Base-by-base conservation (phyloP, 75 land plant species). In the Adiantum capillusveneris region DNA sequence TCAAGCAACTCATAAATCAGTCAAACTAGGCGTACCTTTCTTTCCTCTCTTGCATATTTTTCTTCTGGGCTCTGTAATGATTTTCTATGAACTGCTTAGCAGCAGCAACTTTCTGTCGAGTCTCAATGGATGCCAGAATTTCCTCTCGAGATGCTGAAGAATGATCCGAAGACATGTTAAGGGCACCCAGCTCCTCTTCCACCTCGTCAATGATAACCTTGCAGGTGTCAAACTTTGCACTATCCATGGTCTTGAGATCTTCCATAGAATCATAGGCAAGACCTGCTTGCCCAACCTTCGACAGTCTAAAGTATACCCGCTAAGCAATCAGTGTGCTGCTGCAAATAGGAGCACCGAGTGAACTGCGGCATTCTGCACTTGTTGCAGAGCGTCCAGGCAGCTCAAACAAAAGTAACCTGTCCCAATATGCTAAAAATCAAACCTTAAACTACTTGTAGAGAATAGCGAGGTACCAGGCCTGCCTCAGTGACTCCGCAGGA, bases 81-180 rank as follows among this genome's bases (percentile, higher is more conserved):
- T 82, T 82, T 78, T 82, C 85, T 22, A 82, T 82, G 51, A 66
- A 82, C 72, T 79, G 63, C 72, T 82, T 82, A 2, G 85, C 85
- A 0, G 75, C 82, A 1, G 80, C 81, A 12, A 84, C 87, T 58
- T 65, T 81, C 63, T 84, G 31, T 76, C 76, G 56, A 64, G 68
- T 80, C 51, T 41, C 25, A 60, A 39, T 44, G 21, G 49, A 44
- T 22, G 43, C 25, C 49, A 5, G 31, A 41, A 60, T 19, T 60
- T 60, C 63, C 17, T 46, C 63, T 11, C 43, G 25, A 22, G 49
- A 39, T 27, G 22, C 14, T 3, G 21, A 19, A 44, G 21, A 44
- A 41, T 60, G 14, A 60, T 39, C 63, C n/a, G n/a, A n/a, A n/a
- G n/a, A n/a, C n/a, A n/a, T n/a, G 11, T 21, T 9, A 20, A 63